phyloP scores from a whole-genome alignment of 2,329 filamentous ascomycete species.

The Fusarium sp. region DNA sequence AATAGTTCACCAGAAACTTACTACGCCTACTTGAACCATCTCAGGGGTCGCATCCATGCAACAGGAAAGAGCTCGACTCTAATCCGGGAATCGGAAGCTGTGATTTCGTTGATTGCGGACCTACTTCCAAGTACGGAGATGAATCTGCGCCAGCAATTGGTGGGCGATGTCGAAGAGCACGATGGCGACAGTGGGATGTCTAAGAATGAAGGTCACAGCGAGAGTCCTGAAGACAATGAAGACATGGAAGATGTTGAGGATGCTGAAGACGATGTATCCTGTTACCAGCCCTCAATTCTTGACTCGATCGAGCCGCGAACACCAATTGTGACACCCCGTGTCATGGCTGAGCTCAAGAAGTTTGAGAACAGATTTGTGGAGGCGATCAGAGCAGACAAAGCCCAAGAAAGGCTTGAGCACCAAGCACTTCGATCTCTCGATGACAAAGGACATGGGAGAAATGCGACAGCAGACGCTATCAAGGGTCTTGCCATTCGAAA shows the following conservation, averaged over 20 bases:
- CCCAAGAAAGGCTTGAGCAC: accelerated
- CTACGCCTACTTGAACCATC: neutral
- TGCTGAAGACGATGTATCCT: neutral
- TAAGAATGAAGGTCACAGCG: neutral
- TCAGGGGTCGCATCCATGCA: neutral
- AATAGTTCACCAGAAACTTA: constrained; percentile 10
- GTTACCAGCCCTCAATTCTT: accelerated
- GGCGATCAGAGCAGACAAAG: accelerated
- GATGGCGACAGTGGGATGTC: neutral
- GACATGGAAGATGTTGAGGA: neutral
- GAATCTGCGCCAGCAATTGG: neutral
- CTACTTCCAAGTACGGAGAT: constrained; percentile 4
- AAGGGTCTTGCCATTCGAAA: neutral
- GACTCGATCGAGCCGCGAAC: neutral
- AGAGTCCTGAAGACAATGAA: neutral
- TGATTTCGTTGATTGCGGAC: constrained; percentile 5
- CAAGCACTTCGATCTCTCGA: neutral
- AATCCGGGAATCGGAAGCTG: neutral
- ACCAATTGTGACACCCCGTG: accelerated
- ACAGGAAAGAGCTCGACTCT: accelerated
- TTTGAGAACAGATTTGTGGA: neutral
- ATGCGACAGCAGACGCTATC: accelerated
- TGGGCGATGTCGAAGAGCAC: neutral
- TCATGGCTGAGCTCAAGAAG: accelerated
- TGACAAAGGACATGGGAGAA: accelerated